Percentiles rank a stretch among this genome's conserved stretches.
Conservation (phyloP, 2,329 filamentous ascomycete species). For the Pseudofabraea citricarpa region DNA sequence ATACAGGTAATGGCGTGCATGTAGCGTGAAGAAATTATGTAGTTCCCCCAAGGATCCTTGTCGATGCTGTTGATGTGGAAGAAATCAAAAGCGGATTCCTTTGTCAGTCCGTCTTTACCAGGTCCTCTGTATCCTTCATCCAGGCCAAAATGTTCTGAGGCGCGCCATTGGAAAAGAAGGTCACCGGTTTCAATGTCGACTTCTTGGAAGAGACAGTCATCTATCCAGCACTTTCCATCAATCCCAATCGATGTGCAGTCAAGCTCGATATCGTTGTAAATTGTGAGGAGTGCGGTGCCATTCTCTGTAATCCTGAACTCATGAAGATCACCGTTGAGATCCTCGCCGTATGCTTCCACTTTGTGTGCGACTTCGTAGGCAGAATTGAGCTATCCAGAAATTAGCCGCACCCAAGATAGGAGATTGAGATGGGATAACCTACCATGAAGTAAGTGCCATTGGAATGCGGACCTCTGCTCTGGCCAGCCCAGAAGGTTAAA, state of each 20-base stretch:
- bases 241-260: constrained; percentile 18
- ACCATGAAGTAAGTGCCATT: background rate
- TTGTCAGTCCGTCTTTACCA: constrained; percentile 2
- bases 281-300: constrained; percentile 36
- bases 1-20: constrained; percentile 39
- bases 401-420: background rate
- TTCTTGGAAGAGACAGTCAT: constrained; percentile 41
- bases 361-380: background rate
- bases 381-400: background rate
- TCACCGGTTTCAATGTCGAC: constrained; percentile 43
- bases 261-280: constrained; percentile 32
- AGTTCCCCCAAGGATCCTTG: constrained; percentile 35
- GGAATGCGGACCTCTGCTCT: background rate
- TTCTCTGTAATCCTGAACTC: constrained; percentile 38
- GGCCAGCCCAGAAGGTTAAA: constrained; percentile 38
- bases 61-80: constrained; percentile 30
- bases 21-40: constrained; percentile 40
- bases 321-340: constrained; percentile 35
- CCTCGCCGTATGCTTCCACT: constrained; percentile 19
- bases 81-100: constrained; percentile 26
- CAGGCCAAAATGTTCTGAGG: constrained; percentile 13
- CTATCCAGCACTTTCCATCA: constrained; percentile 31
- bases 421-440: background rate
- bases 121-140: constrained; percentile 1
- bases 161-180: constrained; percentile 45